phyloP scores from a whole-genome alignment of 768 basidiomycete genomes.

The Rhizopogon rudus region DNA sequence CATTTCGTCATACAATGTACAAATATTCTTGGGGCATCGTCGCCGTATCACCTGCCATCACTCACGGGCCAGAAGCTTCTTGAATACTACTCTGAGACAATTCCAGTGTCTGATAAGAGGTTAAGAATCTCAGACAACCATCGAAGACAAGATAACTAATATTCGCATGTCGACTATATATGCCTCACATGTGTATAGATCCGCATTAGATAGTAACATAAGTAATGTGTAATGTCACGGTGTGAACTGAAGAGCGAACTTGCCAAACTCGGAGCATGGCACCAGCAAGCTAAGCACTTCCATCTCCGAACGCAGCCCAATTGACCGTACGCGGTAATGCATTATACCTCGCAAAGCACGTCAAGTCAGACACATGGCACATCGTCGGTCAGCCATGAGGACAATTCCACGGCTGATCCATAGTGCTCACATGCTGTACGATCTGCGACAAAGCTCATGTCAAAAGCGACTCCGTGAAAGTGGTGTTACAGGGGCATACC shows the following conservation, averaged over 20 bases:
- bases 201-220: not conserved
- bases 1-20: too few relatives aligned
- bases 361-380: conserved; percentile 64
- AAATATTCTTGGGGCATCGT: too few relatives aligned
- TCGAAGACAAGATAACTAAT: too few relatives aligned
- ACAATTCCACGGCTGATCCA: conserved; percentile 86
- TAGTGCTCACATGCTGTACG: conserved; percentile 76
- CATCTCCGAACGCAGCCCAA: conserved; percentile 30
- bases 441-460: conserved; percentile 37
- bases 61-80: too few relatives aligned
- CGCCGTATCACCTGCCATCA: too few relatives aligned
- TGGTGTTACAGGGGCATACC: conserved; percentile 27
- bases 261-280: conserved; percentile 12
- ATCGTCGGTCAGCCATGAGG: conserved; percentile 83
- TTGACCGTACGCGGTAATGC: conserved; percentile 20
- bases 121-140: too few relatives aligned
- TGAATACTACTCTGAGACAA: too few relatives aligned
- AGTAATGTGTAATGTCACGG: not conserved
- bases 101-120: too few relatives aligned
- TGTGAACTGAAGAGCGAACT: not conserved
- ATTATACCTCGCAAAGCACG: conserved; percentile 15
- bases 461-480: not conserved
- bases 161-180: too few relatives aligned
- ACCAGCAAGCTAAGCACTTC: not conserved
- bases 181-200: not conserved